Evolutionary conservation across 345 rosid species (phyloP).

Genomic region (Heritiera littoralis): DNA sequence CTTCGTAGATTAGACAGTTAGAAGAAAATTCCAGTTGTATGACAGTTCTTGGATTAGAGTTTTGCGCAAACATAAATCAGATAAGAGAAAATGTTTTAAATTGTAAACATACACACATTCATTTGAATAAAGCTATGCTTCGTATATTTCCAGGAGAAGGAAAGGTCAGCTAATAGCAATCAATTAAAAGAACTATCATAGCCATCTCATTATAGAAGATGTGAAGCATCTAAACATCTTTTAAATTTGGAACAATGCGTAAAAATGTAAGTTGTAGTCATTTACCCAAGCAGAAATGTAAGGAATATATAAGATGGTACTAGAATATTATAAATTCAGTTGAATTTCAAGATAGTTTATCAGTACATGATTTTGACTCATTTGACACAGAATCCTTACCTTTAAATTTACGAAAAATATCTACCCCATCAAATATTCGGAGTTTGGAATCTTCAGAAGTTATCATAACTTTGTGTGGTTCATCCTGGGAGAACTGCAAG

Average conservation of each 20-base stretch:
- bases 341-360: background rate
- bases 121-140: background rate
- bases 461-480: conserved; percentile 56
- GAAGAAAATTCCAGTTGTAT: background rate
- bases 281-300: background rate
- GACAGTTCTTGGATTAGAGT: background rate
- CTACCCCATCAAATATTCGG: conserved; percentile 58
- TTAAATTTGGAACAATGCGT: background rate
- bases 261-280: no score
- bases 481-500: conserved; percentile 60
- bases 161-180: background rate
- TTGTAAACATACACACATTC: background rate
- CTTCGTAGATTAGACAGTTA: background rate
- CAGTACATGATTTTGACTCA: background rate
- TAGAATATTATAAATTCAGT: background rate
- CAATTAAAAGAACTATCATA: background rate
- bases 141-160: background rate
- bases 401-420: conserved; percentile 61
- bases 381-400: conserved; percentile 36
- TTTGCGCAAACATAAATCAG: background rate
- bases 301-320: background rate
- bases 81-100: background rate
- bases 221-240: background rate
- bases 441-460: conserved; percentile 79
- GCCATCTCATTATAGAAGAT: background rate